Evolutionary conservation across 768 basidiomycete genomes (phyloP).

Genomic region (Lactifluus volemus): DNA sequence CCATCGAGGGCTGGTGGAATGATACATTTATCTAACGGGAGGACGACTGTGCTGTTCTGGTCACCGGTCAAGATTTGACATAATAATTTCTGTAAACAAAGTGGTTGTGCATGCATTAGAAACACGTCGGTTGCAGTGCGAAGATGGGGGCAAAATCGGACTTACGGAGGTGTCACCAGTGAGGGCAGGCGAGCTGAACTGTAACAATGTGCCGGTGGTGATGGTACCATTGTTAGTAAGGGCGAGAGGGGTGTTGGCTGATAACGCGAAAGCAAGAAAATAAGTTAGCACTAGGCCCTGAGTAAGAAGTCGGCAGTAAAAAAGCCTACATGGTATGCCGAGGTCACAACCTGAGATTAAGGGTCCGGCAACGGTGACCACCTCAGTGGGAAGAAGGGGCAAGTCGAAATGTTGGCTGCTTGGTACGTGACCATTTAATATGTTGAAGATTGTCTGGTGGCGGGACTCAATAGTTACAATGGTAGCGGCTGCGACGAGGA

Average conservation of each 20-base stretch:
- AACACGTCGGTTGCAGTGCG: too few species aligned
- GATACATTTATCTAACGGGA: conserved; percentile 51
- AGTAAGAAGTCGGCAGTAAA: too few species aligned
- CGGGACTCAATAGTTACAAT: conserved; percentile 80
- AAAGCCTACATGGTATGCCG: conserved; percentile 42
- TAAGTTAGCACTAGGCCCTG: too few species aligned
- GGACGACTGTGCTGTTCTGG: conserved; percentile 40
- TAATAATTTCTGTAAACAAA: conserved; percentile 38
- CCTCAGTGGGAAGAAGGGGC: conserved; percentile 56
- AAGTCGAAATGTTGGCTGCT: conserved; percentile 69
- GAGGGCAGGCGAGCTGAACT: conserved; percentile 49
- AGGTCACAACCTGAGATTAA: conserved; percentile 66
- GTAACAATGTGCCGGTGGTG: conserved; percentile 47
- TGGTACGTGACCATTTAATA: conserved; percentile 50
- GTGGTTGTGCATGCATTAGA: too few species aligned
- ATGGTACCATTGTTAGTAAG: conserved; percentile 56
- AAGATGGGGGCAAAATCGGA: neutral
- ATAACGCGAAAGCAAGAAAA: too few species aligned
- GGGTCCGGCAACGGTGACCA: conserved; percentile 56
- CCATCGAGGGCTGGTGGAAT: conserved; percentile 65
- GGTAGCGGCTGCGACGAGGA: conserved; percentile 58
- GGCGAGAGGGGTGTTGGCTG: conserved; percentile 51
- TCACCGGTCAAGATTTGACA: conserved; percentile 77
- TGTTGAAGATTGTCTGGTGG: conserved; percentile 70
- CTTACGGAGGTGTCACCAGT: conserved; percentile 41